Evolutionary conservation across 768 basidiomycete genomes (phyloP).

Genomic region (Glaciozyma antarctica): DNA sequence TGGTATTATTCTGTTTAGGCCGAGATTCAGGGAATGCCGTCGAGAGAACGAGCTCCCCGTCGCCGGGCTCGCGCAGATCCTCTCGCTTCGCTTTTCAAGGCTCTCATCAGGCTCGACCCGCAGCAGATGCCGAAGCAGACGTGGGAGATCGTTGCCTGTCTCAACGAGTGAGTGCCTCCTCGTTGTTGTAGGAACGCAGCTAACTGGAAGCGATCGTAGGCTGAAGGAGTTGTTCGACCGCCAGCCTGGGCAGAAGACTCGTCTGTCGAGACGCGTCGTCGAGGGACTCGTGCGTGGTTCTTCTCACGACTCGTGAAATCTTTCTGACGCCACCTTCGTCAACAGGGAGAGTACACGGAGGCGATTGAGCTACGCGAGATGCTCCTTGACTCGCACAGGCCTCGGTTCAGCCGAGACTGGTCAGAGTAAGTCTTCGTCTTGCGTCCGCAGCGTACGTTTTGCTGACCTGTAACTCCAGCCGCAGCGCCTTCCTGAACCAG

Average conservation of each 20-base stretch:
- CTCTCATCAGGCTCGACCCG: conserved; percentile 12
- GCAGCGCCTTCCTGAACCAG: conserved; percentile 10
- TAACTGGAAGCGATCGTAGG: background rate
- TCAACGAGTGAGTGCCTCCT: conserved; percentile 4
- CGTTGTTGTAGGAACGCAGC: background rate
- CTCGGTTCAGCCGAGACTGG: conserved; percentile 3
- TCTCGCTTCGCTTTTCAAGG: conserved; percentile 11
- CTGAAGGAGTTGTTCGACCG: conserved; percentile 9
- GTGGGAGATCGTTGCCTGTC: conserved; percentile 9
- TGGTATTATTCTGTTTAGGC: no score
- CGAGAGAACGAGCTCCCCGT: background rate
- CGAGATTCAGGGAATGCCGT: background rate
- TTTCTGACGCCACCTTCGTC: no score
- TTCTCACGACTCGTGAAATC: background rate
- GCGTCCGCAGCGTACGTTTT: no score
- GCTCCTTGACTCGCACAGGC: conserved; percentile 16
- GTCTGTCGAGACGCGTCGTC: conserved; percentile 9
- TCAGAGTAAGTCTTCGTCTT: conserved; percentile 7
- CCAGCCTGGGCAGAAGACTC: conserved; percentile 10
- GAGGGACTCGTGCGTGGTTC: conserved; percentile 9
- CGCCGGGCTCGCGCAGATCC: background rate
- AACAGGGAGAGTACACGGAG: conserved; percentile 20
- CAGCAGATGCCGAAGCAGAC: conserved; percentile 1
- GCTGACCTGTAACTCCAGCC: background rate
- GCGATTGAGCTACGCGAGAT: conserved; percentile 20